phyloP scores from a whole-genome alignment of 768 basidiomycete genomes.

The Pholiota microspora region DNA sequence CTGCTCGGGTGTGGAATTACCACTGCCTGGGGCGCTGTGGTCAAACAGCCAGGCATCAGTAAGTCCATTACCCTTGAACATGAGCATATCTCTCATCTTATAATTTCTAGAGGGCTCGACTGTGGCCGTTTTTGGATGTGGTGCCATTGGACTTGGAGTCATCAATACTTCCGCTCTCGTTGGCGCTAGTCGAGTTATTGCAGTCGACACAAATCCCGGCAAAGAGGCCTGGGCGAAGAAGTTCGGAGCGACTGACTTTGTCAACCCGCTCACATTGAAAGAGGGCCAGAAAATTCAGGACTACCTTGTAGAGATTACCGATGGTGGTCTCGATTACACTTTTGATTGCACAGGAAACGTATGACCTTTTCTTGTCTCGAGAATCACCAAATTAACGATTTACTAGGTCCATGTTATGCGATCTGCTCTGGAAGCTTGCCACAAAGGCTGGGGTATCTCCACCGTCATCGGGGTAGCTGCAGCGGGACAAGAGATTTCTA shows the following conservation, averaged over 20 bases:
- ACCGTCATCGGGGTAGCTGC: constrained; percentile 97
- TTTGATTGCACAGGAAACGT: constrained; percentile 95
- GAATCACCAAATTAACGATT: not conserved
- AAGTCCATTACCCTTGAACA: constrained; percentile 23
- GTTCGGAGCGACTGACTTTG: constrained; percentile 94
- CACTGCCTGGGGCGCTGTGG: constrained; percentile 96
- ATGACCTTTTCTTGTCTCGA: constrained; percentile 10
- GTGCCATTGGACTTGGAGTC: constrained; percentile 94
- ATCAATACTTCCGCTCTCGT: constrained; percentile 77
- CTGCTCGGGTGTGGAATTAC: constrained; percentile 96
- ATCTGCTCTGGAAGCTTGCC: constrained; percentile 94
- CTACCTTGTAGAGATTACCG: constrained; percentile 86
- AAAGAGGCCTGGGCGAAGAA: constrained; percentile 90
- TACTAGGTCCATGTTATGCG: constrained; percentile 89
- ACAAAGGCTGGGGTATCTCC: constrained; percentile 98
- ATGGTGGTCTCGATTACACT: constrained; percentile 95
- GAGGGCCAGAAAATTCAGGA: constrained; percentile 88
- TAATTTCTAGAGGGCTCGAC: constrained; percentile 64
- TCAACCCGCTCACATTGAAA: constrained; percentile 73
- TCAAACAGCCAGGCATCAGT: constrained; percentile 88
- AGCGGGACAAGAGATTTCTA: constrained; percentile 92
- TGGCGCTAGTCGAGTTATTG: constrained; percentile 86
- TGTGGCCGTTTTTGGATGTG: constrained; percentile 95
- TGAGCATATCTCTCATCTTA: constrained; percentile 4
- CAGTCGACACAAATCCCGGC: constrained; percentile 82